Base-by-base conservation (phyloP, 805 yeast genomes). In the Lipomyces kockii region DNA sequence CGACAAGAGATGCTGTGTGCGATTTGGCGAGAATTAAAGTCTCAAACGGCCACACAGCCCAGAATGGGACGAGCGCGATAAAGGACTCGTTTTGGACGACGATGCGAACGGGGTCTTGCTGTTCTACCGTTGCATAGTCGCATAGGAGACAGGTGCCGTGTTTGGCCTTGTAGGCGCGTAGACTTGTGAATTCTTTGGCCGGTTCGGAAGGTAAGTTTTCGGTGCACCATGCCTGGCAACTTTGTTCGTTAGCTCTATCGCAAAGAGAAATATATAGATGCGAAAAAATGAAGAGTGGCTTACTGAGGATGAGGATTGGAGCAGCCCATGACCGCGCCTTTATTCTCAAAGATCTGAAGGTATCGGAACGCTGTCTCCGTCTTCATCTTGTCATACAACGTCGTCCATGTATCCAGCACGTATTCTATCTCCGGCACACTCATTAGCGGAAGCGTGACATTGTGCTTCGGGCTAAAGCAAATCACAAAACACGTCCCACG, bases 21-120 rank as follows among this genome's bases (percentile, higher is more conserved):
- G 79, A 76, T 73, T 86, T 86, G n/a, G 91, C 76, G 5, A 89
- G 77, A 43, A 89, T 79, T 78, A 89, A 78, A 5, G 91, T 86
- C 78, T 89, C 92, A 75, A 88, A 89, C 17, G 94, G 94, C 93
- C 93, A 89, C 46, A 86, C 82, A 5, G 92, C 93, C 94, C 94
- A 89, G 76, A 86, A 89, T 63, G 93, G 93, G 22, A 89, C 92
- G 11, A 89, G 86, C 4, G 84, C 90, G 27, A 89, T 72, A 71
- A 89, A 89, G 3, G 86, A 80, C 66, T 85, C 90, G 75, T 89
- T 89, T 64, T 84, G 83, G 27, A 82, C 80, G 14, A 89, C 87
- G 46, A 87, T 71, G 66, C 93, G 83, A 64, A 80, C 79, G 60
- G 78, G 78, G 69, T 85, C 85, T 52, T 80, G 75, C 22, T 71